A percentile compares a stretch with the other conserved stretches of the same genome.
Conservation (phyloP, 352 stramenopile species). For the Phytophthora agathidicida region DNA sequence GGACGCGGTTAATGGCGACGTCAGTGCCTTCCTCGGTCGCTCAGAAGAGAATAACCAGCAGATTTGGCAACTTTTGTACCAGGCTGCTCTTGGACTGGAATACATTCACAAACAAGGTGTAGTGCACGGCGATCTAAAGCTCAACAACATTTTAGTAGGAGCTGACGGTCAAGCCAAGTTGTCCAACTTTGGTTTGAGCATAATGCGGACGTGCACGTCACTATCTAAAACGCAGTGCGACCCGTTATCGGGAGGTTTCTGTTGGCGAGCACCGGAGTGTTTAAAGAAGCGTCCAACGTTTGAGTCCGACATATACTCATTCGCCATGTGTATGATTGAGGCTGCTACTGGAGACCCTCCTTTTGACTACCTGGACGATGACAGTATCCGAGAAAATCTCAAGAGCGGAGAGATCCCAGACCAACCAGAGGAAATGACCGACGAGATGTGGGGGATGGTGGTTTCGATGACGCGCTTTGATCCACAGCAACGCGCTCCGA, state of each 20-base stretch:
- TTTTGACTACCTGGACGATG: background rate
- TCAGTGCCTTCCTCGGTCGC: too few species aligned
- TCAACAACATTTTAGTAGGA: too few species aligned
- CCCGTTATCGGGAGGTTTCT: background rate
- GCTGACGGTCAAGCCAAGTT: constrained; percentile 8
- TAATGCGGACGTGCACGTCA: background rate
- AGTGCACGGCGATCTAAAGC: too few species aligned
- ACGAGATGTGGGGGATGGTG: background rate
- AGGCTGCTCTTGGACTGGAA: too few species aligned
- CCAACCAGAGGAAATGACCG: background rate
- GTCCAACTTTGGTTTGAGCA: constrained; percentile 1
- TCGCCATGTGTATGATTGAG: constrained; percentile 12
- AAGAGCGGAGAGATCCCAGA: constrained; percentile 1
- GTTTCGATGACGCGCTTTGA: background rate
- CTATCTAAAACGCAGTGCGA: background rate
- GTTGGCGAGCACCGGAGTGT: constrained; percentile 7
- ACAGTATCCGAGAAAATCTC: constrained; percentile 2
- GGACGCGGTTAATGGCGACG: too few species aligned
- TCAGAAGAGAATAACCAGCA: too few species aligned
- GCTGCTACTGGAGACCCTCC: constrained; percentile 1
- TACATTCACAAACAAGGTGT: too few species aligned
- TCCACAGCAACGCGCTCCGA: background rate
- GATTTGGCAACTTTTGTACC: too few species aligned
- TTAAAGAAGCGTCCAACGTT: background rate
- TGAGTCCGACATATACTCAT: constrained; percentile 7